phyloP scores from a whole-genome alignment of 768 basidiomycete genomes.

The Kwoniella dendrophila region DNA sequence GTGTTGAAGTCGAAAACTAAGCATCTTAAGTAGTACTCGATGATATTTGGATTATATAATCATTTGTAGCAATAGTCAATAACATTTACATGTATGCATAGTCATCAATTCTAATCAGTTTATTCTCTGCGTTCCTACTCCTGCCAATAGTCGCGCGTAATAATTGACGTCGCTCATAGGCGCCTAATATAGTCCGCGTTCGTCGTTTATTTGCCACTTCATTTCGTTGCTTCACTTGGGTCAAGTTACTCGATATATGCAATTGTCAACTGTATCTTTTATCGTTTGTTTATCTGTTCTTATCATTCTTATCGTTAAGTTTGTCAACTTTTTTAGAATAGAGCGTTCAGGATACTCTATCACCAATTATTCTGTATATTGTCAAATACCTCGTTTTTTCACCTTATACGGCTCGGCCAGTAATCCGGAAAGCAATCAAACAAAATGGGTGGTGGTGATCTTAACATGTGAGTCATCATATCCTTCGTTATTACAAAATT shows the following conservation, averaged over 20 bases:
- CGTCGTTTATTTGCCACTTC: too few species aligned
- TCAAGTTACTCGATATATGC: too few species aligned
- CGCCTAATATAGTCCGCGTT: neutral
- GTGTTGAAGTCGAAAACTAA: conserved; percentile 33
- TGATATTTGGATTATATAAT: neutral
- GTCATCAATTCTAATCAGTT: neutral
- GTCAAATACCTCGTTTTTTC: neutral
- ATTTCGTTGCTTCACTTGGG: neutral
- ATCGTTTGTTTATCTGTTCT: too few species aligned
- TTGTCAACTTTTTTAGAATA: too few species aligned
- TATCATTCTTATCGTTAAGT: too few species aligned
- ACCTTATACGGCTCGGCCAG: conserved; percentile 18
- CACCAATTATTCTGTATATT: too few species aligned
- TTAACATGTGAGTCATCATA: conserved; percentile 82
- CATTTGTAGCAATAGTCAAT: conserved; percentile 15
- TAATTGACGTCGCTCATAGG: too few species aligned
- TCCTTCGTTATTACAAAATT: neutral
- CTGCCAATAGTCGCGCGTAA: neutral
- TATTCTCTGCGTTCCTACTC: neutral
- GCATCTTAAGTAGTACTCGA: neutral
- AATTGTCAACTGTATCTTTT: too few species aligned
- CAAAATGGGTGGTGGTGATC: conserved; percentile 96
- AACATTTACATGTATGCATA: conserved; percentile 19
- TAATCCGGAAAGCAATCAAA: conserved; percentile 9
- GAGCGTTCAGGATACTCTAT: too few species aligned